Conservation (phyloP, 352 stramenopile genomes). For the Globisporangium sylvaticum region DNA sequence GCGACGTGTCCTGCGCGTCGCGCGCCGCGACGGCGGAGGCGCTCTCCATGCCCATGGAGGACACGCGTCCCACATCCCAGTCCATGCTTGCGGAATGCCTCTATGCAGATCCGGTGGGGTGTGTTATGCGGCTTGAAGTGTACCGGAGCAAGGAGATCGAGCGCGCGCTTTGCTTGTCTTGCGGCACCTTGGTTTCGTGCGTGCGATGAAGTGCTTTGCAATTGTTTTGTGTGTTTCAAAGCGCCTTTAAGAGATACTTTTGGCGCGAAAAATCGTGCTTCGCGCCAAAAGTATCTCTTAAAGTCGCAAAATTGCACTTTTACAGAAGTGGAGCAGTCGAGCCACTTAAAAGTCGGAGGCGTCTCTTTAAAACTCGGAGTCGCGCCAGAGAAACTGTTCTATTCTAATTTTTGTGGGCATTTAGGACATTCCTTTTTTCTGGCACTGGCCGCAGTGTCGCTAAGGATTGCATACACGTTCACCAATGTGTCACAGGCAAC, state of each 20-base stretch:
- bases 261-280: background rate
- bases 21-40: slow-evolving; percentile 39
- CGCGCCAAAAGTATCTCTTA: background rate
- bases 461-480: too few species aligned
- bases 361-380: too few species aligned
- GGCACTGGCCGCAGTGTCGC: too few species aligned
- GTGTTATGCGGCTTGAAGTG: background rate
- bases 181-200: background rate
- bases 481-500: too few species aligned
- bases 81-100: slow-evolving; percentile 42
- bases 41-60: slow-evolving; percentile 78
- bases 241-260: background rate
- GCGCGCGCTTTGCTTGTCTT: too few species aligned
- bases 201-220: background rate
- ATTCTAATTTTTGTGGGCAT: too few species aligned
- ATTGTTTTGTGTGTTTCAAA: background rate
- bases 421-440: too few species aligned
- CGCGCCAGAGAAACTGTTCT: too few species aligned
- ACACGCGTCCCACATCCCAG: slow-evolving; percentile 77
- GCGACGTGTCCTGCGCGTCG: slow-evolving; percentile 49
- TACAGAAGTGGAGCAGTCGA: too few species aligned
- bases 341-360: too few species aligned
- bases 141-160: background rate
- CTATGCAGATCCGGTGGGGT: background rate
- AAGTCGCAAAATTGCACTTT: too few species aligned